Conservation (phyloP, 768 basidiomycete genomes). For the Russula brevipes region DNA sequence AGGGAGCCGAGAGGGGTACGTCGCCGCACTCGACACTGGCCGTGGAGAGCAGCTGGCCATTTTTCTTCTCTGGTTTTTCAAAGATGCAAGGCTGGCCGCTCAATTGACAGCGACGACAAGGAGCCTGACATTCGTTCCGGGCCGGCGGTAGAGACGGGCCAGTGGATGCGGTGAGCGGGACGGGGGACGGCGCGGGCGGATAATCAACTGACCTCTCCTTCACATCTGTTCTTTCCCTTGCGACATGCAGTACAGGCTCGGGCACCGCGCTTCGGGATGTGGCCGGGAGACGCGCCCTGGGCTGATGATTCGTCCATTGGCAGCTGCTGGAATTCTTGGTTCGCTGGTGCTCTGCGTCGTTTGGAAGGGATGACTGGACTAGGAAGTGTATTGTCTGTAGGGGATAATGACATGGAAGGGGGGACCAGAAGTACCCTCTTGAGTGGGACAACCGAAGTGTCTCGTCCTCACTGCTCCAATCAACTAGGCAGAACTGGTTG, state of each 20-base stretch:
- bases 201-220: slow-evolving; percentile 67
- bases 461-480: neutral
- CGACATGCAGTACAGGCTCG: slow-evolving; percentile 85
- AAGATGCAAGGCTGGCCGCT: slow-evolving; percentile 78
- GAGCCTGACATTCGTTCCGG: slow-evolving; percentile 51
- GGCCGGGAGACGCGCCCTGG: slow-evolving; percentile 37
- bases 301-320: slow-evolving; percentile 29
- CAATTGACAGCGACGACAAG: slow-evolving; percentile 84
- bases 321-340: slow-evolving; percentile 22
- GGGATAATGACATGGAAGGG: slow-evolving; percentile 60
- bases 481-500: slow-evolving; percentile 8
- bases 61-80: slow-evolving; percentile 91
- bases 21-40: slow-evolving; percentile 67
- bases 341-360: slow-evolving; percentile 40
- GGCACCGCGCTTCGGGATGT: slow-evolving; percentile 87
- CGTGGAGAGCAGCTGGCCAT: slow-evolving; percentile 49
- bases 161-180: slow-evolving; percentile 43
- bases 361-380: slow-evolving; percentile 51
- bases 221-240: slow-evolving; percentile 90
- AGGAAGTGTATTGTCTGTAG: slow-evolving; percentile 53
- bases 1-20: slow-evolving; percentile 23
- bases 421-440: slow-evolving; percentile 13
- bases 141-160: slow-evolving; percentile 74
- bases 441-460: slow-evolving; percentile 3
- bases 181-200: slow-evolving; percentile 28